These are phyloP conservation scores for Cenococcum geophilum DNA, from an alignment of 495 filamentous ascomycete genomes.

Conservation along the genomic window DNA sequence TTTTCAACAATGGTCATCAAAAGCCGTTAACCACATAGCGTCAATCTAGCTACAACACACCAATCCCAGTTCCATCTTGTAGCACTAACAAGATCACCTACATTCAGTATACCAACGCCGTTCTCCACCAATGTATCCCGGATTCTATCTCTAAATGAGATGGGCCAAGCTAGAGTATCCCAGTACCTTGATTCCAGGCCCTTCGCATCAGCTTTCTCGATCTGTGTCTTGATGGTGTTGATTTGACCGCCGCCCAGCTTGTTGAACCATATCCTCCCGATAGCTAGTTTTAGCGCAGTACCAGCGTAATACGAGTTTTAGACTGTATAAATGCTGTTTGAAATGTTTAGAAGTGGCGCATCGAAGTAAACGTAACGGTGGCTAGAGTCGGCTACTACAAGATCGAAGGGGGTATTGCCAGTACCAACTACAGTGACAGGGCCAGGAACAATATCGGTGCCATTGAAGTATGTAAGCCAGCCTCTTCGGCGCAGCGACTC, in stretches of 20 bases:
- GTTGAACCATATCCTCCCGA: conserved; percentile 16
- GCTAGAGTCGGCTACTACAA: conserved; percentile 12
- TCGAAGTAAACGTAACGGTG: conserved; percentile 27
- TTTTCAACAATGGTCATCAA: neutral
- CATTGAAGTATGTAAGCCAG: conserved; percentile 43
- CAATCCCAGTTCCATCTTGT: conserved; percentile 29
- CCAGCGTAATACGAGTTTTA: conserved; percentile 29
- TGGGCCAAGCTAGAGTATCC: conserved; percentile 24
- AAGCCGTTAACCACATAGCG: conserved; percentile 8
- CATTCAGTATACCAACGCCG: conserved; percentile 26
- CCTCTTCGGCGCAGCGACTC: conserved; percentile 39
- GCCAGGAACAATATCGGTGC: conserved; percentile 35
- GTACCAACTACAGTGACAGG: conserved; percentile 45
- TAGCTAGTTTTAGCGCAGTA: conserved; percentile 12
- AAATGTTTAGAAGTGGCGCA: conserved; percentile 15
- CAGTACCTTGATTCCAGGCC: conserved; percentile 24
- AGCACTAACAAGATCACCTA: conserved; percentile 23
- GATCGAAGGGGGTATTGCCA: conserved; percentile 41
- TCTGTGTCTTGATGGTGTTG: conserved; percentile 19
- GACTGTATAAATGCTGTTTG: conserved; percentile 11
- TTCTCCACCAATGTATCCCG: conserved; percentile 18
- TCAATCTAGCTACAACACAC: conserved; percentile 23
- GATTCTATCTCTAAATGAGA: conserved; percentile 21
- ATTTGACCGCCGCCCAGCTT: conserved; percentile 6
- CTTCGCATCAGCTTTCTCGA: conserved; percentile 20